A percentile compares a stretch with the other conserved stretches of the same genome.
phyloP scores from a whole-genome alignment of 78 protist genomes.

The Dictyostelium capitatum region DNA sequence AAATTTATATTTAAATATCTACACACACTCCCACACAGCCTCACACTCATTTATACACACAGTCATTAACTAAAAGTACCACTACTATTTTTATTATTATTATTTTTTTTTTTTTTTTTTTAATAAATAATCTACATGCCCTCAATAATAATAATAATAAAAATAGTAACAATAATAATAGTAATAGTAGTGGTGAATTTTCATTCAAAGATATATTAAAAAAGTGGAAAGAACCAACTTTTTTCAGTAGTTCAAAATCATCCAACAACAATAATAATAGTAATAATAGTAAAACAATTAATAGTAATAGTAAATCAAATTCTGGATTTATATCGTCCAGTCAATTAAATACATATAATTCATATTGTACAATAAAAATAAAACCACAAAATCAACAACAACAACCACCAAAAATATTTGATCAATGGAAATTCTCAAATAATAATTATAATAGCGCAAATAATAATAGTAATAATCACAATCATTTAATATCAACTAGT shows the following conservation, averaged over 20 bases:
- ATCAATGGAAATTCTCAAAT: constrained; percentile 15
- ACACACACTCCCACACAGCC: no score
- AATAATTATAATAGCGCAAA: not conserved
- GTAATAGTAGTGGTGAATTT: not conserved
- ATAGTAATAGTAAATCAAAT: not conserved
- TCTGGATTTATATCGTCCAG: constrained; percentile 8
- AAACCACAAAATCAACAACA: not conserved
- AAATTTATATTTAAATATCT: no score
- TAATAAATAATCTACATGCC: no score
- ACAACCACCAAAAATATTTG: not conserved
- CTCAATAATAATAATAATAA: not conserved
- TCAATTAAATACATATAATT: not conserved
- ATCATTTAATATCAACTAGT: not conserved
- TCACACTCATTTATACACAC: no score
- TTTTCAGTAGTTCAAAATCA: not conserved
- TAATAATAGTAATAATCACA: not conserved
- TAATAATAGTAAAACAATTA: not conserved
- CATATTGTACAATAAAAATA: constrained; percentile 17
- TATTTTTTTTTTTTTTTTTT: no score
- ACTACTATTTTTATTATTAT: no score
- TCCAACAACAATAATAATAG: not conserved
- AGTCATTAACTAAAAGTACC: no score
- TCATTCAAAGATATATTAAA: constrained; percentile 52
- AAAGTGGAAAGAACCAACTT: constrained; percentile 39
- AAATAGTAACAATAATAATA: not conserved